Conservation (phyloP, 1,284 basidiomycete species). For the Ustilago xerochloae region DNA sequence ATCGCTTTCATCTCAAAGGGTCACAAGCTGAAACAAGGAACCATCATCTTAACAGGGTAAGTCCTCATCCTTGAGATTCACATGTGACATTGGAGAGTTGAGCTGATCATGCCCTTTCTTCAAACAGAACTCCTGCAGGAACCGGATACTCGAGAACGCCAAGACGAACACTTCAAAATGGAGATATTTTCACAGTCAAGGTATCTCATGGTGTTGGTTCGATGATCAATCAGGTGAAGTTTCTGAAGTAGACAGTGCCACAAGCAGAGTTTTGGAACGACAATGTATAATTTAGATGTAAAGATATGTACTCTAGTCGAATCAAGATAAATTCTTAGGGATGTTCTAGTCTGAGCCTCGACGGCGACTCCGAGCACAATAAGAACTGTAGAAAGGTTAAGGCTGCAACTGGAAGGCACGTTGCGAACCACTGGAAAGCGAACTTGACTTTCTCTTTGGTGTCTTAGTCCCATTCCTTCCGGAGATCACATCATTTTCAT, state of each 20-base stretch:
- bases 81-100: too few species aligned
- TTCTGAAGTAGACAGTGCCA: too few species aligned
- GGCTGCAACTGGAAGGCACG: constrained; percentile 29
- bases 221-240: constrained; percentile 69
- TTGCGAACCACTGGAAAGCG: constrained; percentile 38
- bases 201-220: constrained; percentile 70
- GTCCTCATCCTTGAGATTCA: too few species aligned
- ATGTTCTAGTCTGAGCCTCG: not conserved
- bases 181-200: constrained; percentile 69
- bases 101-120: too few species aligned
- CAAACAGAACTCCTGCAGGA: constrained; percentile 69
- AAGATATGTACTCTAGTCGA: not conserved
- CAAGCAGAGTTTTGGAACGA: too few species aligned
- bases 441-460: constrained; percentile 15
- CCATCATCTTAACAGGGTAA: constrained; percentile 63
- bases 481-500: constrained; percentile 42
- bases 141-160: constrained; percentile 68
- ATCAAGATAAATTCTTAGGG: not conserved
- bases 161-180: constrained; percentile 63
- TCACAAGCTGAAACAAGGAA: constrained; percentile 49
- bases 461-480: constrained; percentile 10
- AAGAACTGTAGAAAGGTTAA: not conserved
- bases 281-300: too few species aligned
- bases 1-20: constrained; percentile 65
- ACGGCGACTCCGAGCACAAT: not conserved